Evolutionary conservation across 495 filamentous ascomycete species (phyloP).

Genomic region (Terfezia claveryi): DNA sequence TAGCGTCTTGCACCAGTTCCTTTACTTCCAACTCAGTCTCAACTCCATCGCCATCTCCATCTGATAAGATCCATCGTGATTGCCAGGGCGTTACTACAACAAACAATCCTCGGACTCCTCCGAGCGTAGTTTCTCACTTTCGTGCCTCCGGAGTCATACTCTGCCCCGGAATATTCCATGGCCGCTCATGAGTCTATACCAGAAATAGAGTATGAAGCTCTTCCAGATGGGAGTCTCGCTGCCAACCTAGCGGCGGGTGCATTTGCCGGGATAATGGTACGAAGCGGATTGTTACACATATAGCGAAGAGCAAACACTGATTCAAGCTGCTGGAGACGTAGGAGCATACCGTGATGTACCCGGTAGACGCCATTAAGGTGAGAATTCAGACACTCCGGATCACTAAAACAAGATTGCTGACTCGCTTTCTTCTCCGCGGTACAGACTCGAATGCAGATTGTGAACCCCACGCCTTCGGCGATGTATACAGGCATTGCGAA

Average conservation of each 20-base stretch:
- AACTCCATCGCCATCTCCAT: background rate
- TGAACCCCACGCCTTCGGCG: conserved; percentile 65
- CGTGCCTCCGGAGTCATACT: background rate
- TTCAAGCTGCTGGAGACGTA: conserved; percentile 7
- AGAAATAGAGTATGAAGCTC: conserved; percentile 37
- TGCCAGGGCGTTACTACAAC: background rate
- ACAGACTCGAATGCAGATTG: conserved; percentile 92
- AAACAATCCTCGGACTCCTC: background rate
- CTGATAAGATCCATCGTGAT: background rate
- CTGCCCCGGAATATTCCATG: conserved; percentile 12
- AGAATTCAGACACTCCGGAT: background rate
- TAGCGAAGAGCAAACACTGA: background rate
- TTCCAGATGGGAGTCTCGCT: conserved; percentile 45
- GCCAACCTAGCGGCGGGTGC: conserved; percentile 84
- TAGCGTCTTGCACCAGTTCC: no score
- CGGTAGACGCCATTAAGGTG: conserved; percentile 94
- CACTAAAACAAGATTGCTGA: background rate
- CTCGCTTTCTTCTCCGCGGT: background rate
- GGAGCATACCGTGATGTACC: conserved; percentile 95
- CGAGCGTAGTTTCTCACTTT: background rate
- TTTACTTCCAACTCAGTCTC: background rate
- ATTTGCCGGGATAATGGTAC: conserved; percentile 90
- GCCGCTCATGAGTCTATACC: conserved; percentile 22
- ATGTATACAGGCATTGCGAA: conserved; percentile 83
- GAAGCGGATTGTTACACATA: conserved; percentile 9